These are phyloP conservation scores for Pseudogymnoascus sp. DNA, from an alignment of 2,329 filamentous ascomycete genomes.

Conservation along the genomic window DNA sequence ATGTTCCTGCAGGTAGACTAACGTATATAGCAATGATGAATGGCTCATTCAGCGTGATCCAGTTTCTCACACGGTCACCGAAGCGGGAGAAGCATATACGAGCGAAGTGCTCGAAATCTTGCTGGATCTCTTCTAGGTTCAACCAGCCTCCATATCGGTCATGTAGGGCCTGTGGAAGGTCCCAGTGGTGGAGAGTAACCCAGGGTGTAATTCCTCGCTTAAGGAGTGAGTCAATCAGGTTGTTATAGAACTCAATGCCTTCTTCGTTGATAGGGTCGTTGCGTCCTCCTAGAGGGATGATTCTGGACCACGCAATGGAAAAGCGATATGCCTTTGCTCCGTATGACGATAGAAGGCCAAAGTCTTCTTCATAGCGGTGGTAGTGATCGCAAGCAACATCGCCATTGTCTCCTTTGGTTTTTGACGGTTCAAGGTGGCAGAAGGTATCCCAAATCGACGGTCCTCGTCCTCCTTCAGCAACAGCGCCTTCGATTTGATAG, in stretches of 20 bases:
- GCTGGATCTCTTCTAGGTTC: slow-evolving; percentile 22
- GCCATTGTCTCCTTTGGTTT: slow-evolving; percentile 30
- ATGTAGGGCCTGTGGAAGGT: slow-evolving; percentile 31
- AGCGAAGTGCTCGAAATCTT: slow-evolving; percentile 36
- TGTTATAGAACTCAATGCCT: slow-evolving; percentile 41
- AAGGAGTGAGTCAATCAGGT: slow-evolving; percentile 38
- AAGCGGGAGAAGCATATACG: slow-evolving; percentile 32
- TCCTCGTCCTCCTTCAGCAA: slow-evolving; percentile 33
- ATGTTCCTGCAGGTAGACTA: slow-evolving; percentile 8
- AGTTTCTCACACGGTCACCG: slow-evolving; percentile 31
- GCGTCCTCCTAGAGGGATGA: slow-evolving; percentile 39
- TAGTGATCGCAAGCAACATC: slow-evolving; percentile 44
- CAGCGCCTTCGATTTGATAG: slow-evolving; percentile 38
- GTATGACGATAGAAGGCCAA: slow-evolving; percentile 32
- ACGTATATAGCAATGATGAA: slow-evolving; percentile 26
- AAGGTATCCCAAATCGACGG: slow-evolving; percentile 34
- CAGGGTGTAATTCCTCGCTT: slow-evolving; percentile 37
- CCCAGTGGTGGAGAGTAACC: slow-evolving; percentile 39
- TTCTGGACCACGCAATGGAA: slow-evolving; percentile 41
- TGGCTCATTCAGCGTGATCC: slow-evolving; percentile 38
- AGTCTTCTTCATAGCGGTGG: slow-evolving; percentile 43
- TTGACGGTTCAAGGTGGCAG: slow-evolving; percentile 27
- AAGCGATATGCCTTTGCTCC: slow-evolving; percentile 36
- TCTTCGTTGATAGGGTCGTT: slow-evolving; percentile 39
- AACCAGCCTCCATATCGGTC: slow-evolving; percentile 35